A percentile compares a stretch with the other conserved stretches of the same genome.
phyloP scores from a whole-genome alignment of 2,329 filamentous ascomycete genomes.

The Talaromyces amestolkiae region DNA sequence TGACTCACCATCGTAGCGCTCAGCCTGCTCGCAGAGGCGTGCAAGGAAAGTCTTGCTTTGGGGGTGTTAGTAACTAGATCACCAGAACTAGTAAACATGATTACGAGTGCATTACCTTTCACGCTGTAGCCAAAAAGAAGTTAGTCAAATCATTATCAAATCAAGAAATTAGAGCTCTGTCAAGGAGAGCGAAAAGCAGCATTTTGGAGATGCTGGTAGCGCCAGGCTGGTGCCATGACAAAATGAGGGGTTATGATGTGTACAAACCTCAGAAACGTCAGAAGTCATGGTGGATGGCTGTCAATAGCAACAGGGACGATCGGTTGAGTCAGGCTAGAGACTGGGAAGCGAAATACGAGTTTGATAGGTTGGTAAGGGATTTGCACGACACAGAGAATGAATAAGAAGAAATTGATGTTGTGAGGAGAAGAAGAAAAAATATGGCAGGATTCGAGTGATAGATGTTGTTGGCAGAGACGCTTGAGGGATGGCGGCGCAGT shows the following conservation, averaged over 20 bases:
- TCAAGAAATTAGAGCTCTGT: neutral
- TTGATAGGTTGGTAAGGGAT: neutral
- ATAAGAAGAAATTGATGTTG: neutral
- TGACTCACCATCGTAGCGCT: conserved; percentile 89
- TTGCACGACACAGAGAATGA: neutral
- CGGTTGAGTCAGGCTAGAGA: neutral
- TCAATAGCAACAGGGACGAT: conserved; percentile 11
- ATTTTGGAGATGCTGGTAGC: conserved; percentile 20
- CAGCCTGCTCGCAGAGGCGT: conserved; percentile 99
- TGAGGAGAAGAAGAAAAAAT: conserved; percentile 16
- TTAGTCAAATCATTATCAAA: conserved; percentile 33
- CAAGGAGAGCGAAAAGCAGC: conserved; percentile 28
- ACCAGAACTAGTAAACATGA: conserved; percentile 16
- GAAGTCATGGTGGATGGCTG: conserved; percentile 55
- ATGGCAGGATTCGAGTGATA: conserved; percentile 6
- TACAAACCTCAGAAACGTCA: conserved; percentile 65
- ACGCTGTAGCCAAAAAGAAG: conserved; percentile 53
- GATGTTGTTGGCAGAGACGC: conserved; percentile 14
- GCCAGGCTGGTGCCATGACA: conserved; percentile 27
- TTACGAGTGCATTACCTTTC: conserved; percentile 59
- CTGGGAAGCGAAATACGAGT: neutral
- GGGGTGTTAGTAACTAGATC: conserved; percentile 36
- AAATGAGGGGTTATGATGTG: conserved; percentile 21
- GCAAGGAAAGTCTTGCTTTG: conserved; percentile 98
- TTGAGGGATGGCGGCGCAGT: conserved; percentile 15